Percentiles rank a stretch among this genome's conserved stretches.
Conservation (phyloP, 768 basidiomycete species). For the Daedalea quercina region DNA sequence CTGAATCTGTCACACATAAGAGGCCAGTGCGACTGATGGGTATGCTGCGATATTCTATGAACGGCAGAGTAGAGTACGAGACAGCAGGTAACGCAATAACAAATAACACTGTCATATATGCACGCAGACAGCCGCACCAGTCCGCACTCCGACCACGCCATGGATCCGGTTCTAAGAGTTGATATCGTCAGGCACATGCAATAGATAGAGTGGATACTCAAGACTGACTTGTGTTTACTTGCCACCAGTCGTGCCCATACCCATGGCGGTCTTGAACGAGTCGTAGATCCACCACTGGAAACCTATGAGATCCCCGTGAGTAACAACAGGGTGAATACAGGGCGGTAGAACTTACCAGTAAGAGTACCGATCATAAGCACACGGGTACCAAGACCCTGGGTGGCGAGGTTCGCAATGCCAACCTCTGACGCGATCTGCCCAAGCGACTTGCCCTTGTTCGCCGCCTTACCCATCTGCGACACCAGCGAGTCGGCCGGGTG, state of each 20-base stretch:
- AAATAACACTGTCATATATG: constrained; percentile 3
- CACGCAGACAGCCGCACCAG: constrained; percentile 4
- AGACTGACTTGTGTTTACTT: constrained; percentile 51
- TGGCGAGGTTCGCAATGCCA: constrained; percentile 56
- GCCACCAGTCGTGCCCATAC: constrained; percentile 83
- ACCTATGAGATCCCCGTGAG: constrained; percentile 36
- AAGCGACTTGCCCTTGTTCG: constrained; percentile 75
- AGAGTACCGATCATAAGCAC: constrained; percentile 65
- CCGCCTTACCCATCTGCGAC: constrained; percentile 87
- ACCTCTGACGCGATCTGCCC: constrained; percentile 69
- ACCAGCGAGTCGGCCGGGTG: constrained; percentile 94
- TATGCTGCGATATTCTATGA: constrained; percentile 15
- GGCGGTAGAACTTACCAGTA: constrained; percentile 15
- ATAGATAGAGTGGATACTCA: too few relatives aligned
- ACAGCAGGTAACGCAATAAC: constrained; percentile 10
- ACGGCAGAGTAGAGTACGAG: constrained; percentile 7
- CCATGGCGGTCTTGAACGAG: constrained; percentile 77
- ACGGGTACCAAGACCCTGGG: constrained; percentile 84
- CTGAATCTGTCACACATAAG: not conserved
- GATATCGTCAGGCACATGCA: not conserved
- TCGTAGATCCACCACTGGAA: constrained; percentile 97
- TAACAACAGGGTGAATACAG: not conserved
- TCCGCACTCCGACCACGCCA: not conserved
- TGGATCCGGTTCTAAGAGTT: not conserved
- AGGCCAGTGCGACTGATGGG: constrained; percentile 1